phyloP scores from a whole-genome alignment of 305 asterid genomes.

The Fraxinus sp. region DNA sequence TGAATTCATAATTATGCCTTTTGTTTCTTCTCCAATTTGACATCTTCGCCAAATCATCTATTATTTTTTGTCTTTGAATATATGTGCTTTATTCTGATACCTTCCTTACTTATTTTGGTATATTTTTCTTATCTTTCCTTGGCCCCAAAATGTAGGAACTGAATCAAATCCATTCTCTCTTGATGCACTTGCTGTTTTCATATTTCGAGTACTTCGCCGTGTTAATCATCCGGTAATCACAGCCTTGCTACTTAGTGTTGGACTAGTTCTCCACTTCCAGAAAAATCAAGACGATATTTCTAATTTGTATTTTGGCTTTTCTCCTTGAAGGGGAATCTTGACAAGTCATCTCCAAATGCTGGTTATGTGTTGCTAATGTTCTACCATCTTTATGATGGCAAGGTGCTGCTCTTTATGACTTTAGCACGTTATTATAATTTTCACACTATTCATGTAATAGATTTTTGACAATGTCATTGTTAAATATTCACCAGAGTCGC shows the following conservation, averaged over 20 bases:
- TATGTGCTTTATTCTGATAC: background rate
- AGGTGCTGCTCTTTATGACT: conserved; percentile 45
- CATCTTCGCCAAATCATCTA: background rate
- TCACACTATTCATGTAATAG: background rate
- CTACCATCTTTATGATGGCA: conserved; percentile 92
- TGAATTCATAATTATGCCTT: background rate
- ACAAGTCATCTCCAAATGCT: conserved; percentile 79
- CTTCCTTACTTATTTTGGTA: conserved; percentile 20
- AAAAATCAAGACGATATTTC: conserved; percentile 17
- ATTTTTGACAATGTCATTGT: conserved; percentile 21
- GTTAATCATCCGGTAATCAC: conserved; percentile 84
- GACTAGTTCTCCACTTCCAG: background rate
- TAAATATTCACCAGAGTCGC: conserved; percentile 57
- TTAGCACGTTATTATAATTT: conserved; percentile 3
- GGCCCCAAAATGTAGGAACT: conserved; percentile 59
- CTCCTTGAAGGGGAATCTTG: conserved; percentile 83
- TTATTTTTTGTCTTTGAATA: conserved; percentile 6
- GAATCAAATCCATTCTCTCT: conserved; percentile 85
- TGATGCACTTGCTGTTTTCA: conserved; percentile 91
- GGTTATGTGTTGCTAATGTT: conserved; percentile 92
- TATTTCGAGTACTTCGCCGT: conserved; percentile 77
- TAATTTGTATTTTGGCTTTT: conserved; percentile 31
- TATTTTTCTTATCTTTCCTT: conserved; percentile 5
- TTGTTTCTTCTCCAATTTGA: background rate
- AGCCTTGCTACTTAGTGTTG: conserved; percentile 23